Conservation (phyloP, 805 yeast genomes). For the Peterozyma xylosa region DNA sequence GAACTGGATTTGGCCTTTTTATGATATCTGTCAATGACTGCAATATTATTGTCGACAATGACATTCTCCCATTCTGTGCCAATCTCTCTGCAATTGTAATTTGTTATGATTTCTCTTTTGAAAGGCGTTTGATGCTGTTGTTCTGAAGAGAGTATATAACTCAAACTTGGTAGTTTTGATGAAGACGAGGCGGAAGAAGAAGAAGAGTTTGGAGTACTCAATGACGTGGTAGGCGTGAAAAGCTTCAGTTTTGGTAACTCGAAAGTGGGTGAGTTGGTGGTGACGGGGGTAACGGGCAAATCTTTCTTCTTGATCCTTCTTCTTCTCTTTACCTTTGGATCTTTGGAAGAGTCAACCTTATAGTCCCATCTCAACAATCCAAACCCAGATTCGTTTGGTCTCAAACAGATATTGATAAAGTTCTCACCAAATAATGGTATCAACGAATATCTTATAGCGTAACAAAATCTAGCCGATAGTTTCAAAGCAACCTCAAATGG, state of each 20-base stretch:
- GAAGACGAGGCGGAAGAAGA: conserved; percentile 2
- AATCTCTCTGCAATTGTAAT: no score
- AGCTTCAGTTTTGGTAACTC: no score
- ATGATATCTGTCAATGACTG: no score
- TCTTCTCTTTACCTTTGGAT: background rate
- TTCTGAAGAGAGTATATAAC: no score
- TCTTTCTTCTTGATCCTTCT: background rate
- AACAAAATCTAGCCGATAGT: conserved; percentile 71
- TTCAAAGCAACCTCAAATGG: conserved; percentile 62
- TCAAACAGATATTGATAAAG: conserved; percentile 55
- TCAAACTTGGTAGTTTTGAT: background rate
- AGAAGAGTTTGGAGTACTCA: conserved; percentile 1
- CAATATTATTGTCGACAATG: no score
- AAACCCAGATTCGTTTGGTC: conserved; percentile 54
- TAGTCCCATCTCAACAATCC: conserved; percentile 46
- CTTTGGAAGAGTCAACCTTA: background rate
- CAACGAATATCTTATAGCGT: conserved; percentile 63
- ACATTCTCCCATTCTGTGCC: no score
- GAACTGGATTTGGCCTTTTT: background rate
- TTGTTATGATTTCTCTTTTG: no score
- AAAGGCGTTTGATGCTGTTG: no score
- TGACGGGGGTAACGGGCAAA: background rate
- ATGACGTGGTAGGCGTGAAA: no score
- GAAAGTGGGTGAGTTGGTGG: background rate
- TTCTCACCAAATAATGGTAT: conserved; percentile 73